Base-by-base conservation (phyloP, 2,329 filamentous ascomycete genomes). In the Pseudogymnoascus sp. region DNA sequence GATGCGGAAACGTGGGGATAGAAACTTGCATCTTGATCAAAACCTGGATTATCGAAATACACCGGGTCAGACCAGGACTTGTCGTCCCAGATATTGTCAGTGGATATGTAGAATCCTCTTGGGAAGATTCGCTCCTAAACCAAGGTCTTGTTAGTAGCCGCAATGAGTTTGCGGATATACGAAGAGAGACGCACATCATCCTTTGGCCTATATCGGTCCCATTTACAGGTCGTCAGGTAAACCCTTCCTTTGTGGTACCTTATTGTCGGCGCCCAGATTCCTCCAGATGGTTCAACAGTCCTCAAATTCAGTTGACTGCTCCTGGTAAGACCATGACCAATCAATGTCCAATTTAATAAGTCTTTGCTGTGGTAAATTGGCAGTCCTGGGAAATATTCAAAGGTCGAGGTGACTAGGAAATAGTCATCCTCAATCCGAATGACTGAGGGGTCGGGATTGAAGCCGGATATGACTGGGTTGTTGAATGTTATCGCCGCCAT, bases 301-400 rank as follows among this genome's bases (percentile, higher is more conserved):
- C 81, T 75, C 71, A 84, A 76, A 62, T 83, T 77, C 11, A 83
- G 72, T 69, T 84, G 81, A 40, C 75, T 78, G 50, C 76, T 76
- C 35, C 81, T 75, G 10, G 74, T 83, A 59, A 84, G 73, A 1
- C 80, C 82, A 66, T 83, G 78, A 4, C 77, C 78, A 50, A 83
- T 79, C n/a, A 83, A 76, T 5, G 74, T 74, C 81, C 82, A 84
- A 44, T 79, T 77, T 7, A 82, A 71, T 10, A 84, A 75, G 65
- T 83, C 78, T 0, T 73, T 80, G 19, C 81, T 84, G 26, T 83
- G 78, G 68, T 87, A 85, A 63, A 88, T 83, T 13, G 83, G 81
- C n/a, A 80, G 80, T 3, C 83, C 83, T 0, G 84, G 84, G 65
- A 84, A 86, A 70, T 79, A 84, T 70, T 87, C 84, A 64, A 88